phyloP scores from a whole-genome alignment of 495 filamentous ascomycete species.

The Trichoderma reesei region DNA sequence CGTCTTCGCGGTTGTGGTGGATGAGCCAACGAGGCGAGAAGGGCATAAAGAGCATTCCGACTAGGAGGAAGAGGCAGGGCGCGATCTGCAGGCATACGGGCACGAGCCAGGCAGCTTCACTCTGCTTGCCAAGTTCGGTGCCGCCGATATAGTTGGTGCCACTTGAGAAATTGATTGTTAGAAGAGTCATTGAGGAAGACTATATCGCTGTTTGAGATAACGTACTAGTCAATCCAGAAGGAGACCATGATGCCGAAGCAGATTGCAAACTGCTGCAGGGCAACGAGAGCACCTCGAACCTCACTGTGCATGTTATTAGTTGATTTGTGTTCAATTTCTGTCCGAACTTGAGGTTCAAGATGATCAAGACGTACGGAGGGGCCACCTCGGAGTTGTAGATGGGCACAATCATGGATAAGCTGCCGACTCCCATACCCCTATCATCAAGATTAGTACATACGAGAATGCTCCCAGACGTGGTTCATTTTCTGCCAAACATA shows the following conservation, averaged over 20 bases:
- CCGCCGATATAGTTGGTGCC: conserved; percentile 73
- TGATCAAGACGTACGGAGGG: conserved; percentile 24
- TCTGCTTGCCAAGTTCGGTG: conserved; percentile 46
- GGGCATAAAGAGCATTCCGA: conserved; percentile 72
- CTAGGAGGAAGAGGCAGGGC: conserved; percentile 49
- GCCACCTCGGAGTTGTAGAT: conserved; percentile 66
- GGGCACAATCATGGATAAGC: conserved; percentile 54
- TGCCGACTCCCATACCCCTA: conserved; percentile 59
- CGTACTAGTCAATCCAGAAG: conserved; percentile 72
- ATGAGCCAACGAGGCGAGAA: conserved; percentile 75
- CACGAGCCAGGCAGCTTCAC: conserved; percentile 59
- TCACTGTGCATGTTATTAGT: conserved; percentile 18
- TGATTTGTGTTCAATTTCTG: neutral
- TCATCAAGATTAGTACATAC: neutral
- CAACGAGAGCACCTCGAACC: conserved; percentile 60
- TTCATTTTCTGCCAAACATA: conserved; percentile 15
- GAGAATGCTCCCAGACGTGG: no score
- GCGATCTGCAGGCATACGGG: conserved; percentile 54
- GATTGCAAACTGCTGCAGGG: conserved; percentile 71
- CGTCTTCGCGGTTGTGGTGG: conserved; percentile 61
- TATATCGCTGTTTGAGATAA: neutral
- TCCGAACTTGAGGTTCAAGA: neutral
- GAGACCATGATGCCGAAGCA: conserved; percentile 74
- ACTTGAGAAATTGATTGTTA: conserved; percentile 16
- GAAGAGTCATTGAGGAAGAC: conserved; percentile 13